Conservation (phyloP, 768 basidiomycete species). For the Hortiboletus campestris region DNA sequence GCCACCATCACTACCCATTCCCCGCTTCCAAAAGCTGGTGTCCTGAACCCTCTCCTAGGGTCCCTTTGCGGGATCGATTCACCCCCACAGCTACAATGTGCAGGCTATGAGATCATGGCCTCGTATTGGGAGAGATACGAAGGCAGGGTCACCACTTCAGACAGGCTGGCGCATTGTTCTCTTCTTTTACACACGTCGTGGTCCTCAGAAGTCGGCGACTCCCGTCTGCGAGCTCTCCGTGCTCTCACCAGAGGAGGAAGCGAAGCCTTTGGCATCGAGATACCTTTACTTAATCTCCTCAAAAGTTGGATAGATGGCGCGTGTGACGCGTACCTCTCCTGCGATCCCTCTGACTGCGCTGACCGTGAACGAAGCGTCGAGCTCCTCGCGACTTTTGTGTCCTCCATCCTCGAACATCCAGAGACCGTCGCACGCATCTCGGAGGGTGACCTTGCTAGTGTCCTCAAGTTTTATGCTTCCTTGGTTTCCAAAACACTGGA, state of each 20-base stretch:
- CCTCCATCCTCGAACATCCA: conserved; percentile 45
- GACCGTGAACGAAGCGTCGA: conserved; percentile 68
- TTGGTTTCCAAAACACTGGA: conserved; percentile 56
- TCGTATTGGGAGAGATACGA: conserved; percentile 67
- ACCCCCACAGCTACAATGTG: conserved; percentile 57
- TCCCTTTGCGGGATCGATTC: conserved; percentile 55
- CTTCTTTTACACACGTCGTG: conserved; percentile 57
- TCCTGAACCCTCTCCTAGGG: conserved; percentile 59
- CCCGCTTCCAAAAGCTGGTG: conserved; percentile 51
- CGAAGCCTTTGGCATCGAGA: conserved; percentile 66
- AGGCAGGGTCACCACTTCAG: conserved; percentile 47
- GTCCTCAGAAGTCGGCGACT: conserved; percentile 69
- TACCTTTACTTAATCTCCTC: conserved; percentile 51
- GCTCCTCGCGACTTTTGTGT: conserved; percentile 57
- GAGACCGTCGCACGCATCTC: conserved; percentile 60
- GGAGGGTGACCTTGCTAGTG: conserved; percentile 53
- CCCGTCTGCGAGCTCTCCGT: conserved; percentile 63
- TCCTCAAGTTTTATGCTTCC: conserved; percentile 58
- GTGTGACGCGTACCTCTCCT: conserved; percentile 48
- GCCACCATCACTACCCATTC: conserved; percentile 47
- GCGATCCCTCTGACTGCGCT: conserved; percentile 39
- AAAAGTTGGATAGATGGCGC: conserved; percentile 66
- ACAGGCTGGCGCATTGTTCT: conserved; percentile 62
- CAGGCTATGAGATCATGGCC: conserved; percentile 70
- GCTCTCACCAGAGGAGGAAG: conserved; percentile 60